Base-by-base conservation (phyloP, 2,329 filamentous ascomycete species). In the Nothophaeocryptopus gaeumannii region DNA sequence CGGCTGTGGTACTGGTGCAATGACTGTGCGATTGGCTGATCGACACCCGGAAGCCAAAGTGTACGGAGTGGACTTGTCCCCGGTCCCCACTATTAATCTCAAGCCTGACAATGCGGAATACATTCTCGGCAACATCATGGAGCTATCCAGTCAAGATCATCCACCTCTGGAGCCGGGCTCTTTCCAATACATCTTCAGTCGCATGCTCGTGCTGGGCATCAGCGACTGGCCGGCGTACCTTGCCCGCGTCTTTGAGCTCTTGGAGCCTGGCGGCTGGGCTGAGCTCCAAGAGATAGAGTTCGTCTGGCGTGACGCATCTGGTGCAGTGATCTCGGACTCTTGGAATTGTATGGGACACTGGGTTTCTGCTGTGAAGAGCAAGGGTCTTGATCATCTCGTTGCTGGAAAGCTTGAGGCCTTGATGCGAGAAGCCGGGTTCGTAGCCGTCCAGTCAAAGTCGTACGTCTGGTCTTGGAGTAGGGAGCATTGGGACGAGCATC, bases 1-100 rank as follows among this genome's bases (percentile, higher is more conserved):
- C 67, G n/a, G 74, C 72, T 55, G 76, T 74, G 32, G 69, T 70
- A 51, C 73, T 72, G 32, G 49, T 29, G 52, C 48, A n/a, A 51
- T 48, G 48, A 45, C 49, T n/a, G 32, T 51, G 12, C n/a, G 44
- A 33, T 40, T 55, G 38, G 52, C 52, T 72, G 26, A 50, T 10
- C 34, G 26, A 2, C 50, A 50, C 14, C 51, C 51, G 2, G 5
- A 13, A 4, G 51, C 51, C 13, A 39, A 38, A 38, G 43, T 54
- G 9, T 50, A 50, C 36, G 51, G 46, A 8, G 32, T 54, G 13
- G 51, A 54, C 29, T 42, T 54, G 13, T 46, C 46, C 3, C 37
- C 31, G 10, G 34, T 54, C 11, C 15, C 37, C 5, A 37, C 41
- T 1, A 32, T 36, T 32, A 34, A 48, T 13, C 44, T 53, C 5